phyloP scores from a whole-genome alignment of 768 basidiomycete genomes.

The Flagelloscypha sp. region DNA sequence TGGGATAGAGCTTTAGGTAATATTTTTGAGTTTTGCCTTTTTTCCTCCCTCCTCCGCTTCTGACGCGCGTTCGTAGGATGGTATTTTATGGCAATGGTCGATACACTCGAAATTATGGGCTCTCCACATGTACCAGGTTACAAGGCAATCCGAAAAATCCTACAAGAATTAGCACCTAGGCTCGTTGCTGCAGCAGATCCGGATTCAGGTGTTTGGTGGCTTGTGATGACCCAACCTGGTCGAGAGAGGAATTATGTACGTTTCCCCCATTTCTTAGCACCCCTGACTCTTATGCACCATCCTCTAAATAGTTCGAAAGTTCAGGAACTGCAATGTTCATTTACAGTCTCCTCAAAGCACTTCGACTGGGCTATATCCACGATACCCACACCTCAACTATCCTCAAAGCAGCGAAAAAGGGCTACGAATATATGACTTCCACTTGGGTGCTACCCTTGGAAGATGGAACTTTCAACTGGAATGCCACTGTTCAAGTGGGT shows the following conservation, averaged over 20 bases:
- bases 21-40: too few species aligned
- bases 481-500: constrained; percentile 16
- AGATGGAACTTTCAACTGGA: constrained; percentile 16
- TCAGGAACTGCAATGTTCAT: constrained; percentile 19
- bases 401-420: constrained; percentile 11
- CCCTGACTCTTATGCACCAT: too few species aligned
- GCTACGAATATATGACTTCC: constrained; percentile 15
- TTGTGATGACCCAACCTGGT: constrained; percentile 17
- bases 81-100: constrained; percentile 43
- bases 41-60: too few species aligned
- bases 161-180: constrained; percentile 26
- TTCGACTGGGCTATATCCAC: constrained; percentile 15
- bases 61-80: too few species aligned
- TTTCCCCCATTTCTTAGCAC: too few species aligned
- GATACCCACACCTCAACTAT: constrained; percentile 5
- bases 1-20: constrained; percentile 41
- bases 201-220: constrained; percentile 19
- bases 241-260: constrained; percentile 19
- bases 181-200: constrained; percentile 20
- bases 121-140: constrained; percentile 22
- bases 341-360: constrained; percentile 16
- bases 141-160: constrained; percentile 21
- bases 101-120: constrained; percentile 32
- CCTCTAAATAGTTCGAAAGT: too few species aligned
- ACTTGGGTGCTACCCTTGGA: constrained; percentile 15